Evolutionary conservation across 1,284 basidiomycete species (phyloP).

Genomic region (Tilletia walkeri): DNA sequence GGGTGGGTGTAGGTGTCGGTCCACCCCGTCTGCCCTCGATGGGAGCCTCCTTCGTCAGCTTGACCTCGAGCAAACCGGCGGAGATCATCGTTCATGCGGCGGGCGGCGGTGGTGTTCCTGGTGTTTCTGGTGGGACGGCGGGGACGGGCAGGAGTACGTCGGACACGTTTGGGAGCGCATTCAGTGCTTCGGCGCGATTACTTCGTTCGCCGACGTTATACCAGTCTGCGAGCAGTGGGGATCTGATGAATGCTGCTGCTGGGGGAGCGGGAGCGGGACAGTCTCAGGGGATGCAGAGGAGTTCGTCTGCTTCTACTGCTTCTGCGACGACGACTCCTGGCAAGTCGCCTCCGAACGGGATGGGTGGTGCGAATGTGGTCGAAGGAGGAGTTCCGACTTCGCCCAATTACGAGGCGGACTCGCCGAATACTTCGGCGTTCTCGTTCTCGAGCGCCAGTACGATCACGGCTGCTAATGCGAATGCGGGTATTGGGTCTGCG

Average conservation of each 20-base stretch:
- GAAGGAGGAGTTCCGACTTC: not conserved
- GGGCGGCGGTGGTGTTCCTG: not conserved
- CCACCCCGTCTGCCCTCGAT: not conserved
- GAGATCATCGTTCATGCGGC: conserved; percentile 7
- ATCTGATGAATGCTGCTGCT: too few relatives aligned
- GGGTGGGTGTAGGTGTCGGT: not conserved
- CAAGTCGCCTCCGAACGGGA: not conserved
- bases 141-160: not conserved
- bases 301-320: not conserved
- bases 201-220: not conserved
- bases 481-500: not conserved
- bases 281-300: not conserved
- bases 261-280: too few relatives aligned
- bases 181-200: conserved; percentile 2
- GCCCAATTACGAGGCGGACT: not conserved
- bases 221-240: too few relatives aligned
- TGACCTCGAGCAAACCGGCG: conserved; percentile 7
- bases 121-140: not conserved
- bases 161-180: not conserved
- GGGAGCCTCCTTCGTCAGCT: not conserved
- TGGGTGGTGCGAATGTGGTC: too few relatives aligned
- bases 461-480: not conserved
- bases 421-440: conserved; percentile 1
- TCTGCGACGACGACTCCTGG: not conserved
- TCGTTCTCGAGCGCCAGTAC: conserved; percentile 11